Evolutionary conservation across 1,139 yeast genomes (phyloP).

Genomic region (Casaregolazyma suthepensis): DNA sequence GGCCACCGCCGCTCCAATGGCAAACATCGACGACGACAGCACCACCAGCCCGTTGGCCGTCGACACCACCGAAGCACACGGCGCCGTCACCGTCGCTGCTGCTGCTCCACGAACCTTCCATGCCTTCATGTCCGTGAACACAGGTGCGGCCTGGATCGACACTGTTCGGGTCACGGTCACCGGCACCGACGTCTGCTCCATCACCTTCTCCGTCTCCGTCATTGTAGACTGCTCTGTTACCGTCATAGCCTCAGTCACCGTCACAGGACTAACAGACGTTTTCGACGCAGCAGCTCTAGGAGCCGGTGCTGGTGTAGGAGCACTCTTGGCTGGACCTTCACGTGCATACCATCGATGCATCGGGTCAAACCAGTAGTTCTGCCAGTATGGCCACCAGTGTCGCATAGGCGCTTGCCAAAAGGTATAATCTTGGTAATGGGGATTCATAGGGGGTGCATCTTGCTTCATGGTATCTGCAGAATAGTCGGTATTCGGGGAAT

Average conservation of each 20-base stretch:
- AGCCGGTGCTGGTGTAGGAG: neutral
- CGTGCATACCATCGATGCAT: neutral
- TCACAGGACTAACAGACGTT: neutral
- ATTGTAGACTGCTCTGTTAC: neutral
- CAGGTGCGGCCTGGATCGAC: neutral
- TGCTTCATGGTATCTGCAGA: neutral
- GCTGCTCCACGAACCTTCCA: neutral
- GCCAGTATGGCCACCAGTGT: neutral
- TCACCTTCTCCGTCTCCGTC: neutral
- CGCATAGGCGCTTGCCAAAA: neutral
- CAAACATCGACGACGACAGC: neutral
- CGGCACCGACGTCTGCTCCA: neutral
- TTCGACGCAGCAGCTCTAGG: neutral
- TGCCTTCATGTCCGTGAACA: slow-evolving; percentile 1
- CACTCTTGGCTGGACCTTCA: neutral
- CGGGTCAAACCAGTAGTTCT: neutral
- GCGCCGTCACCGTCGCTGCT: neutral
- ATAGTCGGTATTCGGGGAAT: neutral
- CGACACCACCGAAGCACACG: neutral
- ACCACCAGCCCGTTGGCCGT: neutral
- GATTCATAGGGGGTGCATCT: neutral
- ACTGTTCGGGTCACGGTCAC: neutral
- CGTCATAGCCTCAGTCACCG: neutral
- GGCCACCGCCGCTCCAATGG: neutral
- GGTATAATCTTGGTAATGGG: neutral